These are phyloP conservation scores for Eutypa lata DNA, from an alignment of 2,329 filamentous ascomycete species.

Conservation along the genomic window DNA sequence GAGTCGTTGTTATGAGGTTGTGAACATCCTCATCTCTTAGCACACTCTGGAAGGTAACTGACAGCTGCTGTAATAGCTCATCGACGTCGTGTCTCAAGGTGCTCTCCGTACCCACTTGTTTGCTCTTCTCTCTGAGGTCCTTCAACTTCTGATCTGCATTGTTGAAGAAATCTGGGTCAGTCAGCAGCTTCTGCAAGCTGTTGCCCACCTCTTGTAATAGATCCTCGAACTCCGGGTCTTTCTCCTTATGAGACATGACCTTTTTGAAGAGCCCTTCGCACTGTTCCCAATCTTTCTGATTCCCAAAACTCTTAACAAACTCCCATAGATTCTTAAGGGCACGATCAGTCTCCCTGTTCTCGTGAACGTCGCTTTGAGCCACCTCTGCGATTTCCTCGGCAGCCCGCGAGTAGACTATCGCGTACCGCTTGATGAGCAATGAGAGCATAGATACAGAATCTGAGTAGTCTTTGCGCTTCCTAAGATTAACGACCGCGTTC, in stretches of 20 bases:
- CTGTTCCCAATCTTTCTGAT: conserved; percentile 69
- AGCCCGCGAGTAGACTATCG: conserved; percentile 71
- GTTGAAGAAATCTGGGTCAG: conserved; percentile 82
- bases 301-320: conserved; percentile 76
- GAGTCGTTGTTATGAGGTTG: conserved; percentile 63
- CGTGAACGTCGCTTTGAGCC: conserved; percentile 66
- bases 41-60: conserved; percentile 65
- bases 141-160: conserved; percentile 58
- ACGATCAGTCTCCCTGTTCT: conserved; percentile 71
- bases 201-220: conserved; percentile 71
- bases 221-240: conserved; percentile 79
- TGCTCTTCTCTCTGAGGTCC: conserved; percentile 50
- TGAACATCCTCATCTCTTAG: conserved; percentile 69
- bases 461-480: conserved; percentile 76
- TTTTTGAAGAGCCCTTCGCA: conserved; percentile 66
- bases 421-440: conserved; percentile 73
- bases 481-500: conserved; percentile 68
- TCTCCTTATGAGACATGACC: conserved; percentile 69
- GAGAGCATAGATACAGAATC: conserved; percentile 81
- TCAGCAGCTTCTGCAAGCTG: conserved; percentile 76
- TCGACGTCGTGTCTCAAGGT: conserved; percentile 72
- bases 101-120: conserved; percentile 65
- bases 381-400: conserved; percentile 64
- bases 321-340: conserved; percentile 79
- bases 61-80: conserved; percentile 64